These are phyloP conservation scores for Bidens hawaiensis DNA, from an alignment of 140 eudicot species.

Conservation along the genomic window DNA sequence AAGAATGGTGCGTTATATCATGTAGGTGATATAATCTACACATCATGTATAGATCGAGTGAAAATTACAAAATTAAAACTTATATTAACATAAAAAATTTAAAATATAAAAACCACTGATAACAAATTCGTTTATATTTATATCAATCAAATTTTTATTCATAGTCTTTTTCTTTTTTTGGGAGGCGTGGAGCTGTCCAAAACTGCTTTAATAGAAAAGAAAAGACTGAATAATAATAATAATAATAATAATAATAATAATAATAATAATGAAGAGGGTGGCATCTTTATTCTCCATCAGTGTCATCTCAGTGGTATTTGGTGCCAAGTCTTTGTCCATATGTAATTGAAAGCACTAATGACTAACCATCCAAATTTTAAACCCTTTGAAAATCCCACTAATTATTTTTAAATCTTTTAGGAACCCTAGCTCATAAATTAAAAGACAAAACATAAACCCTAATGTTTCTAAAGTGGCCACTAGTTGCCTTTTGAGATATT, in stretches of 20 bases:
- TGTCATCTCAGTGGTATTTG: conserved; percentile 67
- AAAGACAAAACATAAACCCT: conserved; percentile 34
- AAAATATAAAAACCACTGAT: no score
- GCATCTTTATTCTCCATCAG: conserved; percentile 63
- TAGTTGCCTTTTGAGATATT: conserved; percentile 30
- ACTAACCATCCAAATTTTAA: conserved; percentile 28
- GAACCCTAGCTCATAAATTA: conserved; percentile 25
- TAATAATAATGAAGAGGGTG: conserved; percentile 28
- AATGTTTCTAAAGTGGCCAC: conserved; percentile 36
- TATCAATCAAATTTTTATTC: background rate
- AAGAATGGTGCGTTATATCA: no score
- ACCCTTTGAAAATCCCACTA: conserved; percentile 20
- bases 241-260: no score
- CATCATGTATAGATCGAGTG: no score
- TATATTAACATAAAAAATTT: no score
- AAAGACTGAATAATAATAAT: no score
- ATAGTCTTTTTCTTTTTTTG: conserved; percentile 3
- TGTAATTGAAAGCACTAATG: conserved; percentile 55
- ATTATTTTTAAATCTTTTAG: conserved; percentile 10
- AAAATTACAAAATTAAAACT: no score
- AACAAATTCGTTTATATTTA: no score
- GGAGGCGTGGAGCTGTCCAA: conserved; percentile 25
- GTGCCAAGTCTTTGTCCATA: conserved; percentile 59
- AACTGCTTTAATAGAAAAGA: conserved; percentile 21
- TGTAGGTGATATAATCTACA: no score